Base-by-base conservation (phyloP, 140 eudicot species). In the Oenanthe javanica region DNA sequence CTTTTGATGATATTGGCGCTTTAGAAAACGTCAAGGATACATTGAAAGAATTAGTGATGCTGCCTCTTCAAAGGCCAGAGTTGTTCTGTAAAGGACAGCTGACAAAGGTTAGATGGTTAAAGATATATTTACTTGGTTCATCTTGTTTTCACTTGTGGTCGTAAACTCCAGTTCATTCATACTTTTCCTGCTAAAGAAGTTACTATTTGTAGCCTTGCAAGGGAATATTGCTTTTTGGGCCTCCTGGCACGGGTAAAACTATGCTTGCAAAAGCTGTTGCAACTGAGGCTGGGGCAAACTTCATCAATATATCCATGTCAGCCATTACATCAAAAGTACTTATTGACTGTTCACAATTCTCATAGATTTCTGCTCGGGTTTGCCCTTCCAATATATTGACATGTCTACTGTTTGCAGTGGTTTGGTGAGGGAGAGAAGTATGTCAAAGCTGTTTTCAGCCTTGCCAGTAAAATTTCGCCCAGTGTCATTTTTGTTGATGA, bases 221-320 rank as follows among this genome's bases (percentile, higher is more conserved):
- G 84, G 97, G 98, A 73, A 94, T 94, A 73, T 79, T 94, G 86
- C 95, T 92, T 10, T 94, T 94, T 86, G 97, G 98, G 25, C 98
- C 98, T 48, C 97, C 98, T 72, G 98, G 98, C 80, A 92, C 97
- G 18, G 98, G 97, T 73, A 94, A 92, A 84, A 94, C 98, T 7
- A 92, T 94, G 97, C 98, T 94, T 80, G 98, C 98, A 42, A 94
- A 92, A 85, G 97, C 97, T 77, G 95, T 94, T 82, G 98, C 98
- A 18, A 94, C 98, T 12, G 98, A 92, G 69, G 97, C 98, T 45
- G 98, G 98, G 82, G 98, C 97, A 57, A 94, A 94, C 85, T 94
- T 94, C 82, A 94, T 94, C 72, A 94, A 92, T 85, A 94, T 94
- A 69, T 92, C 96, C 0, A 90, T 92, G 96, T 94, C 98, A 11